phyloP scores from a whole-genome alignment of 1,284 basidiomycete genomes.

The Rhodotorula sp. region DNA sequence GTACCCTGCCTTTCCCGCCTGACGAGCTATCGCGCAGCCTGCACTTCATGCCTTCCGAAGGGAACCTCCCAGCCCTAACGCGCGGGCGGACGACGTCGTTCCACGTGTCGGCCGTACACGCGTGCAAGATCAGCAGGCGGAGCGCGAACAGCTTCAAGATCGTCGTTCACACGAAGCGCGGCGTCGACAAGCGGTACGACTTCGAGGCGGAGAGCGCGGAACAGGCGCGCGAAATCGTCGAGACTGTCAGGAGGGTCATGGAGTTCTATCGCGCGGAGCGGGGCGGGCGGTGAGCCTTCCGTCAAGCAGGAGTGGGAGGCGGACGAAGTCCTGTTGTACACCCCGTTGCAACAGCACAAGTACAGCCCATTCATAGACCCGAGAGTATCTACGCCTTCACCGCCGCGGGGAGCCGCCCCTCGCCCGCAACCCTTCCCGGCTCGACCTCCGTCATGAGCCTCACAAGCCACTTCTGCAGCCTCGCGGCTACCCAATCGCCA shows the following conservation, averaged over 20 bases:
- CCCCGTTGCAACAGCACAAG: neutral
- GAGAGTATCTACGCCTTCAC: neutral
- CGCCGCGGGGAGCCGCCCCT: neutral
- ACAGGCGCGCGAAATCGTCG: slow-evolving; percentile 52
- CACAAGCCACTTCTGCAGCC: neutral
- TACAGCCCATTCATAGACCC: neutral
- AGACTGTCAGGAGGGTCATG: slow-evolving; percentile 42
- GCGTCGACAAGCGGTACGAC: slow-evolving; percentile 80
- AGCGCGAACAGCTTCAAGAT: slow-evolving; percentile 82
- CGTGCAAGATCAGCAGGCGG: slow-evolving; percentile 80
- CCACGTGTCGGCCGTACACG: slow-evolving; percentile 82
- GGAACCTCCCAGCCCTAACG: neutral
- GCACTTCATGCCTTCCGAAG: slow-evolving; percentile 75
- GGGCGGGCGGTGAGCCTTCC: neutral
- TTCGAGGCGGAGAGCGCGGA: slow-evolving; percentile 90
- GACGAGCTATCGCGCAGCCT: slow-evolving; percentile 53
- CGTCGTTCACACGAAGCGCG: slow-evolving; percentile 64
- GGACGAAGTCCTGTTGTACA: no score
- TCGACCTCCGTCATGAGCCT: slow-evolving; percentile 17
- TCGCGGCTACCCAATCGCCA: slow-evolving; percentile 7
- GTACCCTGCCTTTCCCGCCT: no score
- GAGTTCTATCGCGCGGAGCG: slow-evolving; percentile 23
- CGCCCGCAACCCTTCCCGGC: neutral
- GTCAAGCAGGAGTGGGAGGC: no score
- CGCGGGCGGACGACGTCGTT: slow-evolving; percentile 71